Conservation (phyloP, 164 flowering plant genomes). For the Vitis riparia region DNA sequence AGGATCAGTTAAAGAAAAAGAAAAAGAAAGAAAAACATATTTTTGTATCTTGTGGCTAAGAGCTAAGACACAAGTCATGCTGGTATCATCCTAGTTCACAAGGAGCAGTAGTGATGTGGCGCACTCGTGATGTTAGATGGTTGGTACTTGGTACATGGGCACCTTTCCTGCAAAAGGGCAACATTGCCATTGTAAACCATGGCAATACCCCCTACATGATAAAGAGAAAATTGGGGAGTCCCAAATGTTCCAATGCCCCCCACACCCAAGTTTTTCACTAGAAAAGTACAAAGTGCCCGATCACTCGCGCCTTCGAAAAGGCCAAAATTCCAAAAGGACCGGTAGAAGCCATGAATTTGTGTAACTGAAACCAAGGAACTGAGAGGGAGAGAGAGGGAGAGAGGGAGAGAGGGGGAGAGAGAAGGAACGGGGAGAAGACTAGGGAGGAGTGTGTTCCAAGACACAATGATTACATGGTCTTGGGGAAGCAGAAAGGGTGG, state of each 20-base stretch:
- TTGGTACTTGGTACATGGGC: neutral
- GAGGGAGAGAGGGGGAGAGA: slow-evolving; percentile 10
- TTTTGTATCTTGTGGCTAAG: neutral
- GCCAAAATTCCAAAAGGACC: slow-evolving; percentile 13
- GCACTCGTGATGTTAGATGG: no score
- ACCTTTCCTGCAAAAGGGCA: no score
- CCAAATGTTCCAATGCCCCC: no score
- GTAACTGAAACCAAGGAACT: slow-evolving; percentile 37
- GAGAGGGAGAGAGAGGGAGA: slow-evolving; percentile 18
- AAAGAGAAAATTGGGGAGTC: no score
- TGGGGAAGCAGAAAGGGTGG: slow-evolving; percentile 78
- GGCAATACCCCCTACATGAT: no score
- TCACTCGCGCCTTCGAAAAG: neutral
- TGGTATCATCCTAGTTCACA: neutral
- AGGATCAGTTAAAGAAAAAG: neutral
- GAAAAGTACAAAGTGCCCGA: no score
- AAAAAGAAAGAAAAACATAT: no score
- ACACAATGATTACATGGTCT: slow-evolving; percentile 90
- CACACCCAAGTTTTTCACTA: no score
- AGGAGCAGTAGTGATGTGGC: neutral
- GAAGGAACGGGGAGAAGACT: slow-evolving; percentile 1
- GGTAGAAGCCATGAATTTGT: slow-evolving; percentile 12
- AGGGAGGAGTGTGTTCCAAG: slow-evolving; percentile 88
- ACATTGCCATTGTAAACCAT: no score
- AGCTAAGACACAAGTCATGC: neutral